A percentile compares a stretch with the other conserved stretches of the same genome.
These are phyloP conservation scores for Tuber calosporum DNA, from an alignment of 495 filamentous ascomycete genomes.

Conservation along the genomic window DNA sequence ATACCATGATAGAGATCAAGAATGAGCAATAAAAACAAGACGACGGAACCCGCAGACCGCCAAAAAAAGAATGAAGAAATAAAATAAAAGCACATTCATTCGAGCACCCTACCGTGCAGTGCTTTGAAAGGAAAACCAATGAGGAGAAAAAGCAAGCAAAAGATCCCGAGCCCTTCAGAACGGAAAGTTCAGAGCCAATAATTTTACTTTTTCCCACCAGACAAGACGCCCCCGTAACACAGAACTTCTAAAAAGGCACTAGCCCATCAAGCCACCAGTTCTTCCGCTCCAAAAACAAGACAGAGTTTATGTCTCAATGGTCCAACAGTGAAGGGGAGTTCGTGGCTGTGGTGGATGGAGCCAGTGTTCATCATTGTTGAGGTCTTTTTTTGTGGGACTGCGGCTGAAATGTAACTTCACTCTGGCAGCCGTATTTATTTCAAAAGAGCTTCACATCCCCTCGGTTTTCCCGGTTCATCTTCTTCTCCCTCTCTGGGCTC, in stretches of 20 bases:
- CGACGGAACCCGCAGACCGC: too few relatives aligned
- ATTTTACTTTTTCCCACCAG: neutral
- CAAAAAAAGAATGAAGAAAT: too few relatives aligned
- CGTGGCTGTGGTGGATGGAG: neutral
- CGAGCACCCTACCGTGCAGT: too few relatives aligned
- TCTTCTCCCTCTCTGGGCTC: neutral
- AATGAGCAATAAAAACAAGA: too few relatives aligned
- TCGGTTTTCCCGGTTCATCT: neutral
- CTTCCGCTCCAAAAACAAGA: neutral
- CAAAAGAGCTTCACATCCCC: neutral
- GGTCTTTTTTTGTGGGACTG: neutral
- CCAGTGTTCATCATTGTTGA: neutral
- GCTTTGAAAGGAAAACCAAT: neutral
- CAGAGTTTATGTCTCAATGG: neutral
- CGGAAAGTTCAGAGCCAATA: neutral
- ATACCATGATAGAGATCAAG: neutral
- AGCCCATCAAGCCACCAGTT: neutral
- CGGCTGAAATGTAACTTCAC: neutral
- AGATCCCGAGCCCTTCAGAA: neutral
- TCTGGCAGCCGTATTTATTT: neutral
- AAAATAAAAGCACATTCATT: too few relatives aligned
- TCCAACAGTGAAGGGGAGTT: neutral
- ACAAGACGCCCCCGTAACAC: neutral
- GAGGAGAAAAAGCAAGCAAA: neutral
- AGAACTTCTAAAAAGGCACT: neutral